Percentiles rank a stretch among this genome's conserved stretches.
phyloP scores from a whole-genome alignment of 1,284 basidiomycete species.

The Butyriboletus appendiculatus region DNA sequence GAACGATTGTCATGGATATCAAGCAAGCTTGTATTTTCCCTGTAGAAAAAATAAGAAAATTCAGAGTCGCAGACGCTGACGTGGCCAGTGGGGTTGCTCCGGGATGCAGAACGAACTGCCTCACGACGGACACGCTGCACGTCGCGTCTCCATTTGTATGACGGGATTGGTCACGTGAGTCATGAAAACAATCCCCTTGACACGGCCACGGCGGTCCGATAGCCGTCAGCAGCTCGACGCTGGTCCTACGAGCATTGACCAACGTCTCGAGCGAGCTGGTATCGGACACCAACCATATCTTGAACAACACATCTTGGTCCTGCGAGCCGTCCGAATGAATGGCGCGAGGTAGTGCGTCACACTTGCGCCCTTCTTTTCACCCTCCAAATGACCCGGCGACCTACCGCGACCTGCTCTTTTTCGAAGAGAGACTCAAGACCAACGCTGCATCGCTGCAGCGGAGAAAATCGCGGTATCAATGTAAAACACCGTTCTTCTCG shows the following conservation, averaged over 20 bases:
- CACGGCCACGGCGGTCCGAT: slow-evolving; percentile 6
- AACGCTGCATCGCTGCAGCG: slow-evolving; percentile 83
- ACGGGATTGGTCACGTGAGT: slow-evolving; percentile 22
- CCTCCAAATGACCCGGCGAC: slow-evolving; percentile 58
- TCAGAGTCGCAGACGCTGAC: slow-evolving; percentile 1
- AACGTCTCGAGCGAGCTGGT: background rate
- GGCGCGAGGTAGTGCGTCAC: slow-evolving; percentile 40
- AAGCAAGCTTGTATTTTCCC: background rate
- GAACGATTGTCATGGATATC: slow-evolving; percentile 39
- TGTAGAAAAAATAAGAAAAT: slow-evolving; percentile 1
- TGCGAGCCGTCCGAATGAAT: slow-evolving; percentile 20
- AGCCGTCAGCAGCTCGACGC: background rate
- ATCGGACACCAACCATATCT: background rate
- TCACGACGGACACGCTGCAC: slow-evolving; percentile 23
- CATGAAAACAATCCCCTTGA: slow-evolving; percentile 2
- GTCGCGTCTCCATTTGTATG: slow-evolving; percentile 31
- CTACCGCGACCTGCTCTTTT: slow-evolving; percentile 88
- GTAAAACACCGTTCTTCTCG: slow-evolving; percentile 46
- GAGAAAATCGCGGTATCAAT: slow-evolving; percentile 85
- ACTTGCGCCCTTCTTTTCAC: slow-evolving; percentile 30
- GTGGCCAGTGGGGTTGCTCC: slow-evolving; percentile 8
- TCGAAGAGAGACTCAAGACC: slow-evolving; percentile 95
- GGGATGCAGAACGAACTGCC: slow-evolving; percentile 28
- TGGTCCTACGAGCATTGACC: background rate
- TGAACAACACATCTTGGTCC: background rate